Evolutionary conservation across 768 basidiomycete species (phyloP).

Genomic region (Nevesoporus exiguus): DNA sequence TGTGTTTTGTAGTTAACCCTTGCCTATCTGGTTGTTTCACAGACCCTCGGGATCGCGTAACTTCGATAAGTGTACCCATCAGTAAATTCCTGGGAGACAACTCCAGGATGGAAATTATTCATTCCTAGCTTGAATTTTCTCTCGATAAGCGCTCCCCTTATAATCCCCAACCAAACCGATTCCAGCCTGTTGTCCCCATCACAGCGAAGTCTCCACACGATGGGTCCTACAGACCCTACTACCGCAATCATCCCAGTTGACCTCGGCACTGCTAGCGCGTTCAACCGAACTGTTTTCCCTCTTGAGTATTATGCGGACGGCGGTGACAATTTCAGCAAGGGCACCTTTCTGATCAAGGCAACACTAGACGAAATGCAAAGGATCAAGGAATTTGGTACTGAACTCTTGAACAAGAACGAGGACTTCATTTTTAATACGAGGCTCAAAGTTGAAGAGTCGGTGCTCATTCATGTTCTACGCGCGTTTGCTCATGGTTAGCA

Average conservation of each 20-base stretch:
- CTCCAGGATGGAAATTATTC: background rate
- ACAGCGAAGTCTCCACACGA: background rate
- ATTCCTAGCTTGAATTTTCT: background rate
- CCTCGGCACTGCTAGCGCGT: background rate
- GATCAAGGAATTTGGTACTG: background rate
- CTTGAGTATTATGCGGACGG: background rate
- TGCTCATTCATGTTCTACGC: background rate
- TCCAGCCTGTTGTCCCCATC: background rate
- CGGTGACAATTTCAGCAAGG: background rate
- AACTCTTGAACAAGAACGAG: background rate
- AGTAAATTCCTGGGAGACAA: background rate
- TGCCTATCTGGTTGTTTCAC: too few species aligned
- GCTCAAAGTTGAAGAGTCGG: background rate
- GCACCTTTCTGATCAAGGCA: background rate
- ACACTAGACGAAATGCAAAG: conserved; percentile 6
- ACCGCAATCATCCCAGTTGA: background rate
- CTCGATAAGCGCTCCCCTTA: background rate
- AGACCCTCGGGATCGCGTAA: too few species aligned
- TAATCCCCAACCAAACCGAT: background rate
- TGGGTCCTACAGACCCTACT: background rate
- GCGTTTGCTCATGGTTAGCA: background rate
- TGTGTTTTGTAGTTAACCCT: too few species aligned
- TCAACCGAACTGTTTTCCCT: background rate
- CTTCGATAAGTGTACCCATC: too few species aligned
- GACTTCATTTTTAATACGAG: conserved; percentile 3